Conservation (phyloP, 1,139 yeast genomes). For the Candida sanyaensis region DNA sequence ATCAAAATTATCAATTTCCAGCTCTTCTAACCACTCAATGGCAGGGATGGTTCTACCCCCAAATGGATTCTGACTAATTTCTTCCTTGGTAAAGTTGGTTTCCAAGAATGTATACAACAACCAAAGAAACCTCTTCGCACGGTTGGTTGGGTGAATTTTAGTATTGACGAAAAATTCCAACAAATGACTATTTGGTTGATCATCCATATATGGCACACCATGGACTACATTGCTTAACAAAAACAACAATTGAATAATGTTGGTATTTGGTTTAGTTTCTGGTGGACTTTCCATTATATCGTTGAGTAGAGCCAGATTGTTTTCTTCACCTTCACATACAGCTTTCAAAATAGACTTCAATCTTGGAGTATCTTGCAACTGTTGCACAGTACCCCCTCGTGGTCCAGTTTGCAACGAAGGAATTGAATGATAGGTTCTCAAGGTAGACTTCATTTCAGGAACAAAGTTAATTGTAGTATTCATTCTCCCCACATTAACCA, state of each 20-base stretch:
- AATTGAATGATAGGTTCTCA: constrained; percentile 89
- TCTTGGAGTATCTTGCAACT: constrained; percentile 92
- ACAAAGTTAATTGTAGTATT: constrained; percentile 95
- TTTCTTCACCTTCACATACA: constrained; percentile 56
- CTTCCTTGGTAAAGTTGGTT: constrained; percentile 58
- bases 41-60: constrained; percentile 53
- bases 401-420: constrained; percentile 83
- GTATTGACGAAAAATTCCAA: constrained; percentile 68
- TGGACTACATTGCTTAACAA: constrained; percentile 64
- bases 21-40: constrained; percentile 40
- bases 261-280: constrained; percentile 46
- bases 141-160: constrained; percentile 53
- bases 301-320: constrained; percentile 38
- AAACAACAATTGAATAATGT: constrained; percentile 73
- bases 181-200: constrained; percentile 33
- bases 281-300: constrained; percentile 43
- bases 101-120: constrained; percentile 77
- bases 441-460: constrained; percentile 94
- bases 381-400: constrained; percentile 55
- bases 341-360: constrained; percentile 88
- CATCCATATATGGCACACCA: constrained; percentile 21
- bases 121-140: constrained; percentile 83
- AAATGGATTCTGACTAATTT: constrained; percentile 65
- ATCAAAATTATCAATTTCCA: constrained; percentile 50
- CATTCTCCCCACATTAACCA: constrained; percentile 91